Base-by-base conservation (phyloP, 2,329 filamentous ascomycete species). In the Didymella exigua region DNA sequence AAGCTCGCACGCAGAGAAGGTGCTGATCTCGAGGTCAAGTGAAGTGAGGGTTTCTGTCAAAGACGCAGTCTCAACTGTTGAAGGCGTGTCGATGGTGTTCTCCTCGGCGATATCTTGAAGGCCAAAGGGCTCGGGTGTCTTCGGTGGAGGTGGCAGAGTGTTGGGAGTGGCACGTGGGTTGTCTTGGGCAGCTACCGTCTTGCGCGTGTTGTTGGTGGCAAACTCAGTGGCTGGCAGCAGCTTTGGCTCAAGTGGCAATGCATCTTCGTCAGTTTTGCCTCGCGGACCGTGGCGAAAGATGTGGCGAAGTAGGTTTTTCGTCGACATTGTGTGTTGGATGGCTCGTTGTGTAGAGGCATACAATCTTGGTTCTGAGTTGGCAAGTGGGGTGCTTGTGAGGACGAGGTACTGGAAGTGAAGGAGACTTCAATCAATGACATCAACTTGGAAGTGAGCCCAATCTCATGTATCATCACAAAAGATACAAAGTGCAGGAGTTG, bases 261-360 rank as follows among this genome's bases (percentile, higher is more conserved):
- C 23, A 34, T 24, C 45, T 13, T 26, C 38, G 24, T 21, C 27
- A 7, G 33, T 26, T n/a, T 21, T 58, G 2, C 24, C 16, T 14
- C 58, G 38, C 5, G 49, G 11, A 8, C 49, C 42, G 16, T 61
- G 51, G 21, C 58, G 61, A 38, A 67, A 65, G 24, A 64, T 52
- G 34, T 61, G 58, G 19, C 58, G 62, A 2, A 67, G 38, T 1
- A 65, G 44, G 18, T 44, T 43, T 9, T 38, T 31, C 18, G 50
- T 46, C 8, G 31, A 44, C 50, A 54, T 54, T 14, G 23, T 18
- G 18, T 16, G 2, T 6, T 1, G 11, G 11, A 14, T 9, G 5
- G 2, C 10, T 38, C 6, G 19, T n/a, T 24, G 13, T 3, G 13
- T 30, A 13, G 29, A 5, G 24, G 24, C 9, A n/a, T n/a, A n/a